Evolutionary conservation across 371 early-diverging fungal genomes (phyloP), one percentile per base, ranked within the genome.

Genomic region (Rhizopus sp.): DNA sequence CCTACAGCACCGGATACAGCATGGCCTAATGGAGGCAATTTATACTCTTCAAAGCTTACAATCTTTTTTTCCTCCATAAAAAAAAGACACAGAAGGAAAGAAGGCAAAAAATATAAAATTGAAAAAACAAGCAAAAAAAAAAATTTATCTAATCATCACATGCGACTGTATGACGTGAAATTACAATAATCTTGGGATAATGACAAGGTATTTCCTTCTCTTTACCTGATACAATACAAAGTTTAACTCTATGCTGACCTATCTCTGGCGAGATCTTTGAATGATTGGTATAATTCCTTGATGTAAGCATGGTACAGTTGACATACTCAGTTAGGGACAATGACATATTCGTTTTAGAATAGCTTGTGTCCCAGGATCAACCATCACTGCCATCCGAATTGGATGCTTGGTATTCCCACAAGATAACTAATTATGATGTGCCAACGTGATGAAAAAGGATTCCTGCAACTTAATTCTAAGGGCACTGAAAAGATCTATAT

Each of bases 1-100:
- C 82, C 85, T 15, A 82, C 77, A 38, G 82, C 85, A 45, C 85
- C 85, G 1, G 82, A 78, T 46, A 85, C 69, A 29, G 85, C 85
- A 69, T 82, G 83, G 4, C 82, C 85, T 15, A 85, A 59, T 41
- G 85, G 83, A 13, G 83, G 85, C 0, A 85, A 50, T 52, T 79
- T 83, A 57, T 80, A 85, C 7, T 78, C 70, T 55, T 73, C 83
- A 47, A 78, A 77, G 42, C 78, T 61, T 56, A 67, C 53, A 50
- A 34, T 53, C 12, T 32, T 46, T 33, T 55, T 46, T 17, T 41
- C 41, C 15, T 23, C 7, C 46, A 33, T 53, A n/a, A 17, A n/a
- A 23, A 1, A 1, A n/a, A n/a, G n/a, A n/a, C n/a, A 37, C 12
- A 41, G 23, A 13, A 30, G 50, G 34, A 50, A 23, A 50, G 44